Evolutionary conservation across 768 basidiomycete genomes (phyloP).

Genomic region (Boletus patriciae): DNA sequence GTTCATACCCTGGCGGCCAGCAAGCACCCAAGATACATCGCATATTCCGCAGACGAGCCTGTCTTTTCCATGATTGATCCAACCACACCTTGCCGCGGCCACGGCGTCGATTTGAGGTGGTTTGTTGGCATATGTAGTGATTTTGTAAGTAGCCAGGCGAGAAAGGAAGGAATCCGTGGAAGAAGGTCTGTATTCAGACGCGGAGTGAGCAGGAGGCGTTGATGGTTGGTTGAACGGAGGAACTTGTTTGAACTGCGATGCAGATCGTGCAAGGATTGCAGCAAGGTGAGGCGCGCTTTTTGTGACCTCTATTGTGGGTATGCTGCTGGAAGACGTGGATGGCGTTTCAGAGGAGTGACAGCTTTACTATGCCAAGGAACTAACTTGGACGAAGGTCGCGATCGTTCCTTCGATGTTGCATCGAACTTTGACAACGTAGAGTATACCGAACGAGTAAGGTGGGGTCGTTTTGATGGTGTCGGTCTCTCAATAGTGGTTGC

Average conservation of each 20-base stretch:
- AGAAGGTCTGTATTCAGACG: slow-evolving; percentile 74
- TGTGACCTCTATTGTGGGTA: slow-evolving; percentile 34
- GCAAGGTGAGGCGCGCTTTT: slow-evolving; percentile 69
- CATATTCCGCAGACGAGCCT: slow-evolving; percentile 74
- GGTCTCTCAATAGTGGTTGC: slow-evolving; percentile 31
- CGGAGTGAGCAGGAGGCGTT: slow-evolving; percentile 23
- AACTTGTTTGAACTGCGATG: slow-evolving; percentile 50
- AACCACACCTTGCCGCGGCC: slow-evolving; percentile 78
- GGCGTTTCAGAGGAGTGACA: slow-evolving; percentile 3
- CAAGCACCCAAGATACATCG: slow-evolving; percentile 70
- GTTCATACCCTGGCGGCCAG: slow-evolving; percentile 65
- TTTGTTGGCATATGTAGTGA: slow-evolving; percentile 79
- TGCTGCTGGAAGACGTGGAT: slow-evolving; percentile 1
- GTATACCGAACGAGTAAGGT: slow-evolving; percentile 62
- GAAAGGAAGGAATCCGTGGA: slow-evolving; percentile 71
- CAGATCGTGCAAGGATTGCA: slow-evolving; percentile 68
- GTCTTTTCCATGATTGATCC: slow-evolving; percentile 83
- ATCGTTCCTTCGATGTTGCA: slow-evolving; percentile 51
- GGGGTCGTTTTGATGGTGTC: slow-evolving; percentile 52
- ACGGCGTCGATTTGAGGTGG: slow-evolving; percentile 73
- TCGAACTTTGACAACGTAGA: slow-evolving; percentile 80
- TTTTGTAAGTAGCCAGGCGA: slow-evolving; percentile 74
- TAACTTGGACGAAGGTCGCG: slow-evolving; percentile 32
- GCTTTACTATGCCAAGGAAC: slow-evolving; percentile 1
- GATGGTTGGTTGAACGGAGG: slow-evolving; percentile 46